Evolutionary conservation across 2,329 filamentous ascomycete genomes (phyloP).

Genomic region (Fusarium oxysporum): DNA sequence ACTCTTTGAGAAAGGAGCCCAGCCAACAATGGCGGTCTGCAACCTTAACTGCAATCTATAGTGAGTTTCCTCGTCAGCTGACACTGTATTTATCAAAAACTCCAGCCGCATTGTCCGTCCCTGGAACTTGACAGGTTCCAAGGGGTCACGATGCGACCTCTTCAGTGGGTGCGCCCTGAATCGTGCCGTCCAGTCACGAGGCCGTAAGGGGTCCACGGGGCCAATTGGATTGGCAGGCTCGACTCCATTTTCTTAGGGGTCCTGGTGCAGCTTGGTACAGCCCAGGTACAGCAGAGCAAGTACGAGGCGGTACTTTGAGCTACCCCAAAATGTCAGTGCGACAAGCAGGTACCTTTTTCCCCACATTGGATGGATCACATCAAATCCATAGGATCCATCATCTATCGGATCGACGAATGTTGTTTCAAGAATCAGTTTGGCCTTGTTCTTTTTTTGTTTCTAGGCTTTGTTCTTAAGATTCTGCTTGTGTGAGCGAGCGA

Average conservation of each 20-base stretch:
- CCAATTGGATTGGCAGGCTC: constrained; percentile 42
- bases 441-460: constrained; percentile 23
- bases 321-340: constrained; percentile 16
- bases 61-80: constrained; percentile 20
- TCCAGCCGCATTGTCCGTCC: constrained; percentile 1
- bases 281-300: constrained; percentile 13
- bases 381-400: constrained; percentile 25
- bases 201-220: constrained; percentile 42
- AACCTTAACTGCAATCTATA: constrained; percentile 18
- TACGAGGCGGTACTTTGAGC: constrained; percentile 14
- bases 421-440: constrained; percentile 15
- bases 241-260: constrained; percentile 27
- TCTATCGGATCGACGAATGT: constrained; percentile 31
- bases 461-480: constrained; percentile 18
- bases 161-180: constrained; percentile 32
- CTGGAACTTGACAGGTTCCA: constrained; percentile 26
- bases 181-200: constrained; percentile 44
- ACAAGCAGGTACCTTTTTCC: constrained; percentile 13
- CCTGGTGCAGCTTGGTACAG: neutral
- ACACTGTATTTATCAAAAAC: constrained; percentile 31
- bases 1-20: neutral
- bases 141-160: constrained; percentile 36
- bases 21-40: constrained; percentile 34
- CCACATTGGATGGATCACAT: constrained; percentile 25
- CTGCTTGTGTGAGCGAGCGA: constrained; percentile 9